Conservation (phyloP, 2,329 filamentous ascomycete genomes). For the Hawksworthiomyces lignivorus region DNA sequence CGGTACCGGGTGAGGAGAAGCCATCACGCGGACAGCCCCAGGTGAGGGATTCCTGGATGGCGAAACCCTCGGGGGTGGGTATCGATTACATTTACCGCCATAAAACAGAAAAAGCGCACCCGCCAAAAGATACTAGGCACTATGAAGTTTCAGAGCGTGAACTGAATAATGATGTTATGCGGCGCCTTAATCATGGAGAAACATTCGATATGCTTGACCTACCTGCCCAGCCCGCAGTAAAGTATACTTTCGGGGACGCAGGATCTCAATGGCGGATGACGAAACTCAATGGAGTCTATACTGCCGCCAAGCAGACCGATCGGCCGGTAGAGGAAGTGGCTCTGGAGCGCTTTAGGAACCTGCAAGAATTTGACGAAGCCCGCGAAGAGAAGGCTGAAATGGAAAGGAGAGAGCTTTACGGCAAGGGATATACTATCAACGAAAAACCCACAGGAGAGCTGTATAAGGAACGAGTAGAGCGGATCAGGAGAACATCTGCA, state of each 20-base stretch:
- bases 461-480: slow-evolving; percentile 57
- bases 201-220: slow-evolving; percentile 43
- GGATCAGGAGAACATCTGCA: background rate
- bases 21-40: slow-evolving; percentile 26
- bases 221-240: slow-evolving; percentile 52
- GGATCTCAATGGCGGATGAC: slow-evolving; percentile 96
- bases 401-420: slow-evolving; percentile 75
- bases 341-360: slow-evolving; percentile 68
- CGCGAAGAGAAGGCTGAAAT: slow-evolving; percentile 89
- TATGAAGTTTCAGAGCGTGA: slow-evolving; percentile 73
- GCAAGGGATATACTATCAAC: slow-evolving; percentile 74
- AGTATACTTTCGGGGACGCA: slow-evolving; percentile 79
- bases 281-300: slow-evolving; percentile 80
- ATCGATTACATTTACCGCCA: slow-evolving; percentile 71
- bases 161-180: slow-evolving; percentile 62
- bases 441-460: slow-evolving; percentile 84
- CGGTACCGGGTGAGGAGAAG: slow-evolving; percentile 44
- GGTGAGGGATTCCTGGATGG: slow-evolving; percentile 90
- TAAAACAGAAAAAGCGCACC: slow-evolving; percentile 46
- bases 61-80: slow-evolving; percentile 70
- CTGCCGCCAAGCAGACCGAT: slow-evolving; percentile 65
- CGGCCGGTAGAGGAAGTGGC: slow-evolving; percentile 75
- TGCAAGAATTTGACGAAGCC: slow-evolving; percentile 84
- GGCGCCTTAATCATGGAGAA: slow-evolving; percentile 50
- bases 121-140: slow-evolving; percentile 51